Evolutionary conservation across 2,329 filamentous ascomycete species (phyloP).

Genomic region (Fusarium odoratissimum): DNA sequence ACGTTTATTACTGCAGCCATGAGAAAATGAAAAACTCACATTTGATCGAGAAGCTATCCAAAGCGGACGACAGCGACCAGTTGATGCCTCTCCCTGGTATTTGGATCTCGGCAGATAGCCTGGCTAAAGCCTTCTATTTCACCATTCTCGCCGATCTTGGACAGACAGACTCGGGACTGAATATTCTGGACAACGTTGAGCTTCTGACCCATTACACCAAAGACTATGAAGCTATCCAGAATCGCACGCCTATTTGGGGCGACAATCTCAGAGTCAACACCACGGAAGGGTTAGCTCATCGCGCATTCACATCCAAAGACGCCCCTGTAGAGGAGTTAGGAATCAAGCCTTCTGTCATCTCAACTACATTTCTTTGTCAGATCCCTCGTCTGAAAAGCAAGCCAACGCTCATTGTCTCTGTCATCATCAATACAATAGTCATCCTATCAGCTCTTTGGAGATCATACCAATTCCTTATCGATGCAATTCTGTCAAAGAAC

Average conservation of each 20-base stretch:
- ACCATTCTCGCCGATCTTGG: background rate
- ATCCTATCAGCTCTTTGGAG: background rate
- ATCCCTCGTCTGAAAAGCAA: background rate
- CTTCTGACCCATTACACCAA: background rate
- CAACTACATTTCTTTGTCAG: background rate
- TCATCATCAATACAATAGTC: background rate
- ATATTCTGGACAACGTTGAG: background rate
- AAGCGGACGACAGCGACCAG: background rate
- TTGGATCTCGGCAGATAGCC: background rate
- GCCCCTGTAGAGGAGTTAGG: background rate
- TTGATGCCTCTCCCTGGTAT: background rate
- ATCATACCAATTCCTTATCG: background rate
- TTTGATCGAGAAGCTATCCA: background rate
- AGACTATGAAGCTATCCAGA: accelerated
- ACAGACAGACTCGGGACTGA: accelerated
- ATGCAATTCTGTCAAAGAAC: background rate
- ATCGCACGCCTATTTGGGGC: background rate
- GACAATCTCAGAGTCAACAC: background rate
- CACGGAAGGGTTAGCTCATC: background rate
- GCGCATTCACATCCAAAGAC: background rate
- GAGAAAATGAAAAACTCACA: background rate
- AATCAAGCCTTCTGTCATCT: background rate
- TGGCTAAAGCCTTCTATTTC: background rate
- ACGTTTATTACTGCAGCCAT: background rate
- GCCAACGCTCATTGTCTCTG: background rate